Percentiles rank a stretch among this genome's conserved stretches.
Evolutionary conservation across 1,284 basidiomycete genomes (phyloP).

Genomic region (Pascua guehoae): DNA sequence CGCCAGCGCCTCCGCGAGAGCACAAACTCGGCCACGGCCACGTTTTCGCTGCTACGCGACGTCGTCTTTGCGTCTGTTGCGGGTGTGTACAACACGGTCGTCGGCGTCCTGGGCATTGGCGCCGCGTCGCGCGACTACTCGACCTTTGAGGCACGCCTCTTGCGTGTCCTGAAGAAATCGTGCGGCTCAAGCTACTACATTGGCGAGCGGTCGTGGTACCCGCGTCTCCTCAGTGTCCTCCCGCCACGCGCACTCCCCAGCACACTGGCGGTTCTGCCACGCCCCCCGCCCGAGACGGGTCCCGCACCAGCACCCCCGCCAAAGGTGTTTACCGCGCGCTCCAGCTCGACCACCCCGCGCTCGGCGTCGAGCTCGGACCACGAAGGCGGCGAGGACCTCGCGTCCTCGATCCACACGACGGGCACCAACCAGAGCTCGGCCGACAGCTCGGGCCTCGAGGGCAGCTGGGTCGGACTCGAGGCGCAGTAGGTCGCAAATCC

Average conservation of each 20-base stretch:
- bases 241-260: slow-evolving; percentile 21
- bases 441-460: slow-evolving; percentile 31
- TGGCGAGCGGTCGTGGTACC: slow-evolving; percentile 34
- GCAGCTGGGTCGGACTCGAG: slow-evolving; percentile 34
- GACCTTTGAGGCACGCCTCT: slow-evolving; percentile 30
- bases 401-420: slow-evolving; percentile 37
- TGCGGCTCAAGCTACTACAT: slow-evolving; percentile 19
- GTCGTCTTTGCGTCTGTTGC: slow-evolving; percentile 11
- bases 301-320: slow-evolving; percentile 18
- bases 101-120: slow-evolving; percentile 31
- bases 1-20: slow-evolving; percentile 24
- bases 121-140: slow-evolving; percentile 29
- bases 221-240: slow-evolving; percentile 25
- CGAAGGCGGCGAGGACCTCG: slow-evolving; percentile 36
- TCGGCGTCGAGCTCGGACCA: slow-evolving; percentile 33
- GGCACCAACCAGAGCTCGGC: slow-evolving; percentile 24
- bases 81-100: slow-evolving; percentile 1
- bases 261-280: slow-evolving; percentile 24
- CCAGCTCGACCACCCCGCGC: slow-evolving; percentile 8
- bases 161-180: slow-evolving; percentile 30
- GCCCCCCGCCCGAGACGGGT: slow-evolving; percentile 31
- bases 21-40: slow-evolving; percentile 18
- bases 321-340: slow-evolving; percentile 4
- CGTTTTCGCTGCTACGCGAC: slow-evolving; percentile 34
- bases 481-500: neutral